Base-by-base conservation (phyloP, 2,329 filamentous ascomycete species). In the Pestalotiopsis sp. region DNA sequence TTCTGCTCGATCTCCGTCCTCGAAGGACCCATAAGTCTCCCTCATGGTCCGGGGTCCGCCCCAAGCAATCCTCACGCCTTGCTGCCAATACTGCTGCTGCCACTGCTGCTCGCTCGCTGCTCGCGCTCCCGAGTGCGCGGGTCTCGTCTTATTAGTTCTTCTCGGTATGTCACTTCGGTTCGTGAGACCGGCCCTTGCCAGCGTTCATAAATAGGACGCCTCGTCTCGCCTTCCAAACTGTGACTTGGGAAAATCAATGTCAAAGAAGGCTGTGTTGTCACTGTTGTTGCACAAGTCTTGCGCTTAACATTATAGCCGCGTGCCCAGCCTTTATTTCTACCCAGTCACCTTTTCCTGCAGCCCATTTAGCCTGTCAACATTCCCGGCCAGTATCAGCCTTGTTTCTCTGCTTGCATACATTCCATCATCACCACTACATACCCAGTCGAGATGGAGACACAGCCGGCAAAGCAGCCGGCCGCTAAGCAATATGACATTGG, bases 401-500 rank as follows among this genome's bases (percentile, higher is more conserved):
- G 23, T 13, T 12, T 31, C 27, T 59, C 57, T 25, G 5, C 57
- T 59, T 59, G 56, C 27, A 14, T 31, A 59, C 27, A 27, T 13
- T 27, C 9, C 13, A 27, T 3, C 57, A 27, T 59, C 45, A 52
- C 27, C 57, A 20, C 20, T 59, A 27, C 20, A 39, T 61, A 39
- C 17, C 17, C 49, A 36, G 12, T 13, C 65, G 64, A 49, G 36
- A 77, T 77, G 76, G 73, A 75, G 67, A 71, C 68, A 14, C 71
- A 67, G 25, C 70, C 73, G 58, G 69, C 73, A 7, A 68, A 73
- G 57, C 65, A 65, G 58, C 36, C 70, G 39, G 41, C 65, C 23
- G 63, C 72, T 14, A 57, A 71, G 20, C 75, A 79, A 71, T 85
- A 84, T 80, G 83, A 85, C 71, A 83, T 85, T 71, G 83, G 83